These are phyloP conservation scores for Decorospora gaudefroyi DNA, from an alignment of 2,329 filamentous ascomycete genomes.

Conservation along the genomic window DNA sequence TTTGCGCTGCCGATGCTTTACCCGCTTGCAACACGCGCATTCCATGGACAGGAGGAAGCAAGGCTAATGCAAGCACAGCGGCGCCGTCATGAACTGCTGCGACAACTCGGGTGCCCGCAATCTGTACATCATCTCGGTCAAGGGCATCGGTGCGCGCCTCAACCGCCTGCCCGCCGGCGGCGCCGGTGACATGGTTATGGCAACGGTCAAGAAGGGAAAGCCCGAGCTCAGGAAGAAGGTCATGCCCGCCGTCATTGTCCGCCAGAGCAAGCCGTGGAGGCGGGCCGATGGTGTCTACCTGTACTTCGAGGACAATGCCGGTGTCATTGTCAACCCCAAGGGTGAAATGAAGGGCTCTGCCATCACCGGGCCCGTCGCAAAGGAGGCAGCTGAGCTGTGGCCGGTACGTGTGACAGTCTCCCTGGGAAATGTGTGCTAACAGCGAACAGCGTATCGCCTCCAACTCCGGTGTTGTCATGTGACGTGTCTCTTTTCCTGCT, in stretches of 20 bases:
- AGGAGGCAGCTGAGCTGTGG: constrained; percentile 99
- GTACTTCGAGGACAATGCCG: constrained; percentile 99
- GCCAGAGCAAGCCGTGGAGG: constrained; percentile 99
- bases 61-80: constrained; percentile 61
- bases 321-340: constrained; percentile 99
- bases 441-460: constrained; percentile 85
- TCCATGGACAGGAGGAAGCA: constrained; percentile 19
- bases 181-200: constrained; percentile 99
- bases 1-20: constrained; percentile 12
- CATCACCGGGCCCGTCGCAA: constrained; percentile 98
- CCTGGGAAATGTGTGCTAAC: constrained; percentile 37
- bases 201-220: constrained; percentile 99
- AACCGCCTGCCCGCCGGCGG: constrained; percentile 97
- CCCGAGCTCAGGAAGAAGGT: constrained; percentile 99
- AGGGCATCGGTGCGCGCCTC: constrained; percentile 95
- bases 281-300: constrained; percentile 97
- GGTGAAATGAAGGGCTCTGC: constrained; percentile 99
- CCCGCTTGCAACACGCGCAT: constrained; percentile 11
- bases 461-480: constrained; percentile 99
- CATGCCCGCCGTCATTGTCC: constrained; percentile 98
- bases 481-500: constrained; percentile 57
- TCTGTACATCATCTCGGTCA: constrained; percentile 99
- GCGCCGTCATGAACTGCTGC: constrained; percentile 99
- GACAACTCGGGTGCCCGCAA: constrained; percentile 99
- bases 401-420: constrained; percentile 66